A percentile compares a stretch with the other conserved stretches of the same genome.
These are phyloP conservation scores for Sordariomycetes sp. DNA, from an alignment of 2,329 filamentous ascomycete genomes.

Conservation along the genomic window DNA sequence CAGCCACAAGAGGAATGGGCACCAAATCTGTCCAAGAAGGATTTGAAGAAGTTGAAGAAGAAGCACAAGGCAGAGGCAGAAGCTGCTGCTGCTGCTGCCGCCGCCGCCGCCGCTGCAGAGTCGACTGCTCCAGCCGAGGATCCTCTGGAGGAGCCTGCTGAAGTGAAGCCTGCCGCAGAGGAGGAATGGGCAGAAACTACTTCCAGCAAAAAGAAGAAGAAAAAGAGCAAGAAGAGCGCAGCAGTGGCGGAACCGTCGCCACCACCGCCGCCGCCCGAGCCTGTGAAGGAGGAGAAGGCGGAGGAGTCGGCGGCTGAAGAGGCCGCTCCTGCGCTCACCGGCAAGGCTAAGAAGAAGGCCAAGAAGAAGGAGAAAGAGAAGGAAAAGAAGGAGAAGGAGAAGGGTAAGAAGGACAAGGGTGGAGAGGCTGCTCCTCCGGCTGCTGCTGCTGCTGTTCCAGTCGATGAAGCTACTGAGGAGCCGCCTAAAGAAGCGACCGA, in stretches of 20 bases:
- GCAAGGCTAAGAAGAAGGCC: neutral
- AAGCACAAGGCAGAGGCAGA: constrained; percentile 1
- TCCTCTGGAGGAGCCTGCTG: constrained; percentile 2
- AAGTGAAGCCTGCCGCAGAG: neutral
- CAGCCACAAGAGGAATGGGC: neutral
- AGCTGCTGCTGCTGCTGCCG: constrained; percentile 1
- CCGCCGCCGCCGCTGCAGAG: neutral
- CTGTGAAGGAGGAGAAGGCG: neutral
- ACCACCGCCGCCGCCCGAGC: too few relatives aligned
- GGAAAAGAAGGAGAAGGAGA: too few relatives aligned
- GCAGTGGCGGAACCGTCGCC: too few relatives aligned
- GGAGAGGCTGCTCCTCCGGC: too few relatives aligned
- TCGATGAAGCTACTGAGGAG: too few relatives aligned
- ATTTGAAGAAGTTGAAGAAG: constrained; percentile 3
- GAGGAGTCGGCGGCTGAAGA: neutral
- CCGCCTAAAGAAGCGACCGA: constrained; percentile 1
- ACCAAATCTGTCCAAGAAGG: constrained; percentile 1
- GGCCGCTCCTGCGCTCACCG: too few relatives aligned
- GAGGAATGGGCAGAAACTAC: constrained; percentile 1
- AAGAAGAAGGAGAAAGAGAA: constrained; percentile 2
- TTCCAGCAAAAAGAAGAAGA: neutral
- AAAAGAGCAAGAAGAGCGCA: neutral
- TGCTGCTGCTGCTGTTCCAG: too few relatives aligned
- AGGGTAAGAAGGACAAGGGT: too few relatives aligned
- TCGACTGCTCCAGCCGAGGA: constrained; percentile 1